Base-by-base conservation (phyloP, 495 filamentous ascomycete species). In the Cryomyces minteri region DNA sequence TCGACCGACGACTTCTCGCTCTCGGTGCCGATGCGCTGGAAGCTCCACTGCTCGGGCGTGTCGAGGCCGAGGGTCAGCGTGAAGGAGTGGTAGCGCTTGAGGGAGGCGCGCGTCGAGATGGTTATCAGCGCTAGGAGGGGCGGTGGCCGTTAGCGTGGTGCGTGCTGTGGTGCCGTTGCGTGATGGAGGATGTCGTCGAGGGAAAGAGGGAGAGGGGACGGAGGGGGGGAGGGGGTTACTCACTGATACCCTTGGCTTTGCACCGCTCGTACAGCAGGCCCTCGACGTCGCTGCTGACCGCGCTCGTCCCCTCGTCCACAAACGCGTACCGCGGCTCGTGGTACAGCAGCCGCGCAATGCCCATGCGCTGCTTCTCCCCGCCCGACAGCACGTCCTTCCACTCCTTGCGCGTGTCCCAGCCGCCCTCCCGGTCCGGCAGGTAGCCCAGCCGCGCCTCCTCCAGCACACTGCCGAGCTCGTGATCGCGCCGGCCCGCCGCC, bases 321-420 rank as follows among this genome's bases (percentile, higher is more conserved):
- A 99, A 79, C 3, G 86, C 92, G 55, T 88, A 96, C 39, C 82
- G 69, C 29, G 90, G 90, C 62, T 96, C 87, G 55, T 96, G 92
- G 59, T 99, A 96, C 50, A 95, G 67, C 25, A 96, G 57, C 41
- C 92, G 68, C 6, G 92, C 92, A 53, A 96, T 82, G 6, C 75
- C 84, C 67, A 96, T 80, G 28, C 92, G 68, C 62, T 99, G 92
- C 65, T 99, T 99, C 67, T 99, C 92, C n/a, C 92, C 92, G 8
- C 92, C 92, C 48, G 79, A 86, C 12, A 99, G 62, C 7, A 99
- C 84, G 55, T 96, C 90, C 65, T 96, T 95, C 92, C 92, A 99
- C 52, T 93, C 90, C 63, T 99, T 96, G 29, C 82, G 69, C 18
- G 84, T 82, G 56, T 99, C 86, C 88, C 88, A 99, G 9, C 92